These are phyloP conservation scores for Esteya vermicola DNA, from an alignment of 2,329 filamentous ascomycete species.

Conservation along the genomic window DNA sequence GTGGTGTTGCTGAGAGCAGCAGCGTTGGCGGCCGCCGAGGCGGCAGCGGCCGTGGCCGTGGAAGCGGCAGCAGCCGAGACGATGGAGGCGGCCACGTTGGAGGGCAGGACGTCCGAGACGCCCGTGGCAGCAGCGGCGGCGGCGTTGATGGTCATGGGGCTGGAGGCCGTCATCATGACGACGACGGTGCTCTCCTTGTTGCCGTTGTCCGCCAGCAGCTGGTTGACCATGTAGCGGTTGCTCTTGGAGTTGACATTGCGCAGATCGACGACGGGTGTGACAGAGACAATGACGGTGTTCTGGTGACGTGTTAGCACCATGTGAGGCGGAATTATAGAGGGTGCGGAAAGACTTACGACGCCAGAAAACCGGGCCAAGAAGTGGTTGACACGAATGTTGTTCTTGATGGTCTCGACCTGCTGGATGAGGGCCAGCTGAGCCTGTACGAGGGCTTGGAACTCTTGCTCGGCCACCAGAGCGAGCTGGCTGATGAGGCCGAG, in stretches of 20 bases:
- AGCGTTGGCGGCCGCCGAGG: conserved; percentile 7
- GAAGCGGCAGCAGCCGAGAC: conserved; percentile 6
- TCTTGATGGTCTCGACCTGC: conserved; percentile 25
- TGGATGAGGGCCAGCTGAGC: conserved; percentile 21
- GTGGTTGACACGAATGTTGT: conserved; percentile 26
- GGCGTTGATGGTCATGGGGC: conserved; percentile 20
- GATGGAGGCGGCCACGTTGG: conserved; percentile 5
- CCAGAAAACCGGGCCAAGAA: conserved; percentile 21
- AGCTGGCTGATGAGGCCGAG: conserved; percentile 20
- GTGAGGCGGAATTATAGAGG: no score
- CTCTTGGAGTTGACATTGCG: conserved; percentile 15
- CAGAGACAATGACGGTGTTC: conserved; percentile 24
- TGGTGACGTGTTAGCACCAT: conserved; percentile 10
- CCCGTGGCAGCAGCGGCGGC: conserved; percentile 10
- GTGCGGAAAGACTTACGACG: conserved; percentile 16
- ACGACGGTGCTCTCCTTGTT: conserved; percentile 18
- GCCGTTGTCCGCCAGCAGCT: conserved; percentile 23
- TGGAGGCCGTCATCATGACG: conserved; percentile 23
- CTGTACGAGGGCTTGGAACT: conserved; percentile 22
- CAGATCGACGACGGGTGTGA: conserved; percentile 21
- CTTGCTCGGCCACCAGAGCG: conserved; percentile 19
- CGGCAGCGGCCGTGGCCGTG: conserved; percentile 9
- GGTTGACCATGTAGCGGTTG: conserved; percentile 24
- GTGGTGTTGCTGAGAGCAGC: conserved; percentile 3
- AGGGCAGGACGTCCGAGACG: conserved; percentile 1